Evolutionary conservation across 1,139 yeast species (phyloP), one percentile per base, ranked within the genome.

Genomic region (Blastobotrys serpentis): DNA sequence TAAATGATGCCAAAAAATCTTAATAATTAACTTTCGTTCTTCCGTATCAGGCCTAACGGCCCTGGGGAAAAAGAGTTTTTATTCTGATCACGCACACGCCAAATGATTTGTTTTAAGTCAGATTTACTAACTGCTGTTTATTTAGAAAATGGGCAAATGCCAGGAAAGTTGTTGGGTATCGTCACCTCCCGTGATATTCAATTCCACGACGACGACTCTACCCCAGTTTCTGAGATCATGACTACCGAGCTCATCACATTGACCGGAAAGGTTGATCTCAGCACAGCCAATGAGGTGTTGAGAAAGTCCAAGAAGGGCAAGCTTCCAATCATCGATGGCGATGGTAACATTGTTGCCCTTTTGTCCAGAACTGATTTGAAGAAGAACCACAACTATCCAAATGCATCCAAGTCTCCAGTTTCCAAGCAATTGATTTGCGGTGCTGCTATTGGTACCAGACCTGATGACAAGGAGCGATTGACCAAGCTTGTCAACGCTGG

Each of bases 361-460:
- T 78, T 92, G 59, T 89, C 98, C 38, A 85, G 96, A 76, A 89
- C 97, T 52, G 98, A 92, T 74, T 82, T 92, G 75, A 95, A 88
- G 78, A 92, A 92, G 79, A 92, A 94, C 75, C 86, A 86, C 75
- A 79, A 81, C 68, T 92, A 79, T 76, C 99, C 99, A 62, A 77
- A 83, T 59, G 98, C 98, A 53, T 89, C 98, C 57, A 92, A 92
- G 76, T 86, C 96, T 39, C 84, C 82, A 65, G 78, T 84, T 62
- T 87, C 98, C 51, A 92, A 92, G 78, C 99, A 92, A 75, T 80
- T 92, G 69, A 79, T 94, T 65, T 88, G 96, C 79, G 98, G 98
- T 78, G 99, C 98, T 61, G 95, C 98, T 55, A 82, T 92, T 67
- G 98, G 98, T 72, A 92, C 98, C 56, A 77, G 95, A 56, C 85